Conservation (phyloP, 805 yeast species). For the Candida mattraensis region DNA sequence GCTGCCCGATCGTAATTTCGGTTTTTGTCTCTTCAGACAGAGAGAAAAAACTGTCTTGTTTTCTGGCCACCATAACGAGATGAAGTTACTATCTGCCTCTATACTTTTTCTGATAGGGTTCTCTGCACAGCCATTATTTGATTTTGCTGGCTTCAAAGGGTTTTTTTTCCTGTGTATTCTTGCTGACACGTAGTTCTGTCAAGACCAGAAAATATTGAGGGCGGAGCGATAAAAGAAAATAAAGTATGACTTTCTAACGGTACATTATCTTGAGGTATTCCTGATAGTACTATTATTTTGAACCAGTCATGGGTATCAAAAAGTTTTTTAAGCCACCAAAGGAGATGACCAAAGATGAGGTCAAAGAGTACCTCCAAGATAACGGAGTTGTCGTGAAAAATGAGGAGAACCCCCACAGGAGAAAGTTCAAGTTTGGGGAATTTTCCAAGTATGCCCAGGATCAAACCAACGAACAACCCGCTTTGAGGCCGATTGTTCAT, state of each 20-base stretch:
- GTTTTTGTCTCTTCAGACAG: too few relatives aligned
- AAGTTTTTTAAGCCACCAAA: slow-evolving; percentile 50
- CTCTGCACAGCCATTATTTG: too few relatives aligned
- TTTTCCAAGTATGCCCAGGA: slow-evolving; percentile 48
- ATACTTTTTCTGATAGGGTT: too few relatives aligned
- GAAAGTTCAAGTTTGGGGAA: slow-evolving; percentile 46
- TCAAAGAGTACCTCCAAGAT: slow-evolving; percentile 41
- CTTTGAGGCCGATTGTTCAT: slow-evolving; percentile 26
- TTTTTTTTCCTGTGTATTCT: slow-evolving; percentile 2
- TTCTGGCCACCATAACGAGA: too few relatives aligned
- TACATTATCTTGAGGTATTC: not conserved
- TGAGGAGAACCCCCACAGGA: slow-evolving; percentile 25
- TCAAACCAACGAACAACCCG: slow-evolving; percentile 22
- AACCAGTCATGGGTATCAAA: slow-evolving; percentile 47
- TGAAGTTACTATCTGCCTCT: too few relatives aligned
- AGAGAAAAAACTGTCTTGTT: too few relatives aligned
- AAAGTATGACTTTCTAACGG: slow-evolving; percentile 1
- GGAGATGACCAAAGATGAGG: slow-evolving; percentile 43
- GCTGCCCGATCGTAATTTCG: too few relatives aligned
- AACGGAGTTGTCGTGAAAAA: slow-evolving; percentile 44
- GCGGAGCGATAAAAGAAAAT: slow-evolving; percentile 5
- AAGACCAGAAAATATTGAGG: slow-evolving; percentile 1
- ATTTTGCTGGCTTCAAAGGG: too few relatives aligned
- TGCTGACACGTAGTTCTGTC: slow-evolving; percentile 9
- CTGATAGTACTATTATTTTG: not conserved